Evolutionary conservation across 345 rosid genomes (phyloP), one percentile per base, ranked within the genome.

Genomic region (Gossypium stocksii): DNA sequence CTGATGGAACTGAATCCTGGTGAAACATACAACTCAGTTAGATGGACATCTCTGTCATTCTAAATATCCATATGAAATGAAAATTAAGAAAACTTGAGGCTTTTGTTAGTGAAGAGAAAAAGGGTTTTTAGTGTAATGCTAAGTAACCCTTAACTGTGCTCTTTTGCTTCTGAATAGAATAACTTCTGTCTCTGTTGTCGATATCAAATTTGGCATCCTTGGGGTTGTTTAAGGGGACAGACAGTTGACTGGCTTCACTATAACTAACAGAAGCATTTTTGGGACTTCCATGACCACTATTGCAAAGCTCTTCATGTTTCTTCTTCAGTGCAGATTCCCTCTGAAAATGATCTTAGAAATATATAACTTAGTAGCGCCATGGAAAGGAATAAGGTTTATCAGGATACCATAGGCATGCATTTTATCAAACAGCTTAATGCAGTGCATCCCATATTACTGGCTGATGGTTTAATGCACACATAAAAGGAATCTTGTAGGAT

Each of bases 261-360:
- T 72, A 77, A 72, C 71, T 46, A 77, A 61, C 59, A 48, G 45
- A 72, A 52, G 82, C 71, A n/a, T 74, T 79, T 60, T 73, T 74
- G 29, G 77, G 75, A 81, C 83, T 87, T 70, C 74, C 73, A 20
- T 69, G 43, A 73, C 46, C 73, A 75, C 74, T 71, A 72, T 44
- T 77, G 49, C 78, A 52, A 53, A 87, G 89, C 80, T 89, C 89
- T 3, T 80, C 87, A 8, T 82, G 87, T 76, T 92, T 94, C 91
- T 84, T 94, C 78, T 71, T 80, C 82, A 91, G 68, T 66, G 97
- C 98, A 2, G 91, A 80, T 81, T 90, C 89, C 85, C 98, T 91
- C 98, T 94, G 84, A 75, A 85, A 76, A 78, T 2, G 4, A n/a
- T 29, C 27, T 70, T 9, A 71, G 41, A 48, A 46, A 38, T 7